Evolutionary conservation across 179 eudicot genomes (phyloP), one percentile per base, ranked within the genome.

Genomic region (Nepenthes alata): DNA sequence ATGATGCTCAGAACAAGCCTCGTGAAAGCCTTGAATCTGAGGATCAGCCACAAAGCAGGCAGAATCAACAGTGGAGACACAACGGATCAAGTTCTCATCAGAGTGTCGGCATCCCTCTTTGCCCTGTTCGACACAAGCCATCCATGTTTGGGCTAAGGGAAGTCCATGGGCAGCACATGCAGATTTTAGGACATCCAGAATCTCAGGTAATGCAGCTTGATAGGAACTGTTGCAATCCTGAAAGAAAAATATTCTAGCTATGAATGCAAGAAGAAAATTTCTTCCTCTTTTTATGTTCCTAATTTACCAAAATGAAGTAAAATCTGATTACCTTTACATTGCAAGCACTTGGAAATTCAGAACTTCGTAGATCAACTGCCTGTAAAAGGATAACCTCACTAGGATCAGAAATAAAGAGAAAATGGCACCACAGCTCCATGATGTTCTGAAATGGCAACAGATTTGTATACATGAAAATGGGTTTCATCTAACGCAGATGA

Each of bases 141-240:
- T 85, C 97, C 97, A 90, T 0, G 97, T 83, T 71, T 90, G 97
- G 63, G 97, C 95, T 48, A 90, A 71, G n/a, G 97, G 97, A 67
- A 90, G 70, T 8, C 73, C 67, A 39, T 90, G 95, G 37, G 81
- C 74, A 57, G 52, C 72, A 60, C 97, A 87, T 5, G 91, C 83
- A 1, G 83, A 70, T 78, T 68, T 80, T 4, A 90, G 62, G 39
- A 90, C 83, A 53, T 85, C 86, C 13, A 78, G 68, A 65, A 90
- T 83, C 63, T 90, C 97, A 0, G 95, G 88, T 54, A 87, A 63
- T 62, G 85, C 93, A 53, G 78, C 82, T 74, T 83, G 82, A 68
- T 81, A 87, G 47, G 89, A 81, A 36, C 71, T 78, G 76, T 66
- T 69, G 38, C 11, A 51, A 60, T 62, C 77, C 95, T 84, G 82